Percentiles rank a stretch among this genome's conserved stretches.
Evolutionary conservation across 352 stramenopile species (phyloP).

Genomic region (Globisporangium irregulare): DNA sequence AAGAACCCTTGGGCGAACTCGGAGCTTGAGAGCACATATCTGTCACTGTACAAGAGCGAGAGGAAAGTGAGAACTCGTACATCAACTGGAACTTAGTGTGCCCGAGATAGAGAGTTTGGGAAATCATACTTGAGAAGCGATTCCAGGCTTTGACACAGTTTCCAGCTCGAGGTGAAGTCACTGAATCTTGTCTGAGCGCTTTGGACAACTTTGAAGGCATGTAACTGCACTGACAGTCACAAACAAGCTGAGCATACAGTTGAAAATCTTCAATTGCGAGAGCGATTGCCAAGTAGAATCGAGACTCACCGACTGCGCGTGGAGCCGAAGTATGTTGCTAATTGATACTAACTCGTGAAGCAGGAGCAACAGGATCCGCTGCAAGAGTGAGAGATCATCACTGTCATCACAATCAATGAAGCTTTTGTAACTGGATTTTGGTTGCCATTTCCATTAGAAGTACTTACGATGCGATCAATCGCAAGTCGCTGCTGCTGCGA

Average conservation of each 20-base stretch:
- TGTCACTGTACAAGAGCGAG: not conserved
- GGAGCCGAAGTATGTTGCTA: conserved; percentile 26
- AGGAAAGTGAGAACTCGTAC: not conserved
- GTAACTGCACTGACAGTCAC: conserved; percentile 6
- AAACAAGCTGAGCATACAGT: not conserved
- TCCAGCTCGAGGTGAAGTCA: conserved; percentile 48
- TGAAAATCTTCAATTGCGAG: not conserved
- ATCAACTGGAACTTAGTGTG: not conserved
- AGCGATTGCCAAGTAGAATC: too few relatives aligned
- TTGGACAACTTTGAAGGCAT: conserved; percentile 14
- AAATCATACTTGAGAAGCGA: conserved; percentile 18
- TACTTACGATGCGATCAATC: conserved; percentile 8
- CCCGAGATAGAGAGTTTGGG: not conserved
- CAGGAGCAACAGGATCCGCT: conserved; percentile 16
- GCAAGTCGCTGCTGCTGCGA: not conserved
- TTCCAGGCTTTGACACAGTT: conserved; percentile 31
- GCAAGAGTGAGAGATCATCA: not conserved
- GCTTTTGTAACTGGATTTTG: too few relatives aligned
- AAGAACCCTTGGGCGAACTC: conserved; percentile 18
- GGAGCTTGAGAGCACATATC: conserved; percentile 6
- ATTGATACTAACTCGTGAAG: conserved; percentile 24
- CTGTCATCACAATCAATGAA: not conserved
- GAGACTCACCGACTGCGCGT: conserved; percentile 19
- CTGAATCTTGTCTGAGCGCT: conserved; percentile 32
- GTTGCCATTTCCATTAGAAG: not conserved